Evolutionary conservation across 306 rosid species (phyloP).

Genomic region (Leucaena leucocephala): DNA sequence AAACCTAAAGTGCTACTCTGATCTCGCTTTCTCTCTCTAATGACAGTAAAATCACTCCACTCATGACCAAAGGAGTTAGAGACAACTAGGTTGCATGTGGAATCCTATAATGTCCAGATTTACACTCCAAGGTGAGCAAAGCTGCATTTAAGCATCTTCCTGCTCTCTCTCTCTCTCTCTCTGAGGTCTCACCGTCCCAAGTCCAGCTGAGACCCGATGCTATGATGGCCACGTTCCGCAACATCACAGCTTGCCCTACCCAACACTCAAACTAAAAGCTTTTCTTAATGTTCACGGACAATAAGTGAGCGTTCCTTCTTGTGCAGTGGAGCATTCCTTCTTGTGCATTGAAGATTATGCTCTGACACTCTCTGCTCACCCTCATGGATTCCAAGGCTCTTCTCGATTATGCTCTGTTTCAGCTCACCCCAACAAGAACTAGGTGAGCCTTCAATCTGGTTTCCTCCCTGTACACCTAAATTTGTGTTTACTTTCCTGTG

Average conservation of each 20-base stretch:
- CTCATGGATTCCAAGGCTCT: conserved; percentile 50
- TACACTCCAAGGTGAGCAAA: conserved; percentile 45
- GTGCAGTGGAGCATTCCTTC: conserved; percentile 12
- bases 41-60: neutral
- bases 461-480: neutral
- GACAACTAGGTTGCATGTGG: conserved; percentile 36
- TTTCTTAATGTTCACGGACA: conserved; percentile 8
- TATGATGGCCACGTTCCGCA: conserved; percentile 16
- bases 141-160: conserved; percentile 44
- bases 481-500: neutral
- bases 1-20: neutral
- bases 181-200: neutral
- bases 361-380: conserved; percentile 35
- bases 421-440: conserved; percentile 63
- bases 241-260: conserved; percentile 14
- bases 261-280: conserved; percentile 18
- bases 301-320: conserved; percentile 14
- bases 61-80: neutral
- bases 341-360: conserved; percentile 9
- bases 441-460: conserved; percentile 27
- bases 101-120: conserved; percentile 38
- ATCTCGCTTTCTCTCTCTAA: neutral
- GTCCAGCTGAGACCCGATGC: conserved; percentile 25
- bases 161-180: conserved; percentile 19
- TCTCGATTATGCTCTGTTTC: conserved; percentile 60